A percentile compares a stretch with the other conserved stretches of the same genome.
Evolutionary conservation across 495 filamentous ascomycete species (phyloP).

Genomic region (Jackrogersella minutella): DNA sequence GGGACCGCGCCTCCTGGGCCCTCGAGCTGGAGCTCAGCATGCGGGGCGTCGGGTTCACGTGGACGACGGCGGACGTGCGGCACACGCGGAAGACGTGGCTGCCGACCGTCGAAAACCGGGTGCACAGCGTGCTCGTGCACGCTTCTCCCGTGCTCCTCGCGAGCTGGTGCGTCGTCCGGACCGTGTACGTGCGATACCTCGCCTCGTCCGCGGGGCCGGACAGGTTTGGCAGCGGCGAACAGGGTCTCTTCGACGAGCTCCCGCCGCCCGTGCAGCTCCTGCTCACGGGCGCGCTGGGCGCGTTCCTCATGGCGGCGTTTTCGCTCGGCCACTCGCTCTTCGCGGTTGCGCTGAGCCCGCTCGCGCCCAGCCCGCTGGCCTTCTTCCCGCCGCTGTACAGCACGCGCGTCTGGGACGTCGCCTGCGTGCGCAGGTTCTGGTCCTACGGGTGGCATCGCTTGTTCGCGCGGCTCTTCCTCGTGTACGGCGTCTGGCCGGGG

Average conservation of each 20-base stretch:
- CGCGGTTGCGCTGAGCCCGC: slow-evolving; percentile 21
- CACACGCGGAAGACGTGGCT: slow-evolving; percentile 33
- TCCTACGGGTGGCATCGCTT: slow-evolving; percentile 34
- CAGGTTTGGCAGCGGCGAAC: background rate
- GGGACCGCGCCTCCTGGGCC: slow-evolving; percentile 33
- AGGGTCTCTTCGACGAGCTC: slow-evolving; percentile 15
- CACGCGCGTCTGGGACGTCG: slow-evolving; percentile 20
- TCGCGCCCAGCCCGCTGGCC: slow-evolving; percentile 27
- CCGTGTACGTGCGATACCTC: slow-evolving; percentile 20
- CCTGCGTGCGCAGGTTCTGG: slow-evolving; percentile 29
- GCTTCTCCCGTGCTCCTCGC: background rate
- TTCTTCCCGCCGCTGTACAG: slow-evolving; percentile 37
- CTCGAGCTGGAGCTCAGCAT: slow-evolving; percentile 36
- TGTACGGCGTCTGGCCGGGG: slow-evolving; percentile 37
- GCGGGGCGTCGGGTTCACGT: slow-evolving; percentile 32
- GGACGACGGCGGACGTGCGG: slow-evolving; percentile 35
- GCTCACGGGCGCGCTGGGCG: slow-evolving; percentile 25
- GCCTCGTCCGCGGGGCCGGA: background rate
- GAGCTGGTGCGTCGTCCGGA: slow-evolving; percentile 12
- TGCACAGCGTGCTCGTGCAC: slow-evolving; percentile 22
- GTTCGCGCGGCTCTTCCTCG: slow-evolving; percentile 33
- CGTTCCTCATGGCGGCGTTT: slow-evolving; percentile 33
- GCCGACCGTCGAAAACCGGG: slow-evolving; percentile 19
- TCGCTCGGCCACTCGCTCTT: slow-evolving; percentile 31
- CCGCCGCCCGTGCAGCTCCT: slow-evolving; percentile 12